Evolutionary conservation across 768 basidiomycete species (phyloP).

Genomic region (Boletales sp.): DNA sequence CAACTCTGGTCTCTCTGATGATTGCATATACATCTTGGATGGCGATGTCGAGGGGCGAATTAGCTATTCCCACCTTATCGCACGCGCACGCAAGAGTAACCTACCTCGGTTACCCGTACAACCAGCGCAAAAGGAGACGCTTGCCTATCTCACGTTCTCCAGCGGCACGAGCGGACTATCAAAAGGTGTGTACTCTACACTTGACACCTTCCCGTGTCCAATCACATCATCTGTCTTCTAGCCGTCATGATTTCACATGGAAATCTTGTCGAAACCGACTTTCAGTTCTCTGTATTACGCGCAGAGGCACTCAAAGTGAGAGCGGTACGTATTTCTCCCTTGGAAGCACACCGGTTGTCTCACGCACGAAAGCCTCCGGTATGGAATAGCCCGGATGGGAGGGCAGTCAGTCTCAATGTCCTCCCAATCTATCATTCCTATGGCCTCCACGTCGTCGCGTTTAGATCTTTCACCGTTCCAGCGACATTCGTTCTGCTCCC

Average conservation of each 20-base stretch:
- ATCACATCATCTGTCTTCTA: constrained; percentile 18
- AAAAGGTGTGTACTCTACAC: constrained; percentile 47
- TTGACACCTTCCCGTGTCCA: not conserved
- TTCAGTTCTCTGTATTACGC: constrained; percentile 33
- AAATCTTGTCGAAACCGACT: constrained; percentile 48
- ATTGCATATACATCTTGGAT: constrained; percentile 47
- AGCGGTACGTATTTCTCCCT: constrained; percentile 43
- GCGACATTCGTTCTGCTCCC: constrained; percentile 52
- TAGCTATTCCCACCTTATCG: constrained; percentile 45
- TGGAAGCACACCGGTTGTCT: constrained; percentile 38
- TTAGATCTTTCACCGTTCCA: constrained; percentile 46
- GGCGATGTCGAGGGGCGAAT: constrained; percentile 39
- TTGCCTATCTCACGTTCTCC: constrained; percentile 72
- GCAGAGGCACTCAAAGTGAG: constrained; percentile 33
- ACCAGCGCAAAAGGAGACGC: constrained; percentile 46
- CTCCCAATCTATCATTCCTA: constrained; percentile 23
- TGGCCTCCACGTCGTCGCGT: constrained; percentile 37
- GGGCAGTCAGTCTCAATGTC: constrained; percentile 51
- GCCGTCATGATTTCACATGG: constrained; percentile 73
- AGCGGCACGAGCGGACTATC: constrained; percentile 77
- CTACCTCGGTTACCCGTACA: constrained; percentile 41
- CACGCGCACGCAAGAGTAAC: constrained; percentile 33
- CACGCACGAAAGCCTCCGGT: constrained; percentile 27
- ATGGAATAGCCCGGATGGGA: constrained; percentile 40
- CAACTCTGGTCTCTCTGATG: constrained; percentile 34